Evolutionary conservation across 2,329 filamentous ascomycete species (phyloP).

Genomic region (Scedosporium minutisporum): DNA sequence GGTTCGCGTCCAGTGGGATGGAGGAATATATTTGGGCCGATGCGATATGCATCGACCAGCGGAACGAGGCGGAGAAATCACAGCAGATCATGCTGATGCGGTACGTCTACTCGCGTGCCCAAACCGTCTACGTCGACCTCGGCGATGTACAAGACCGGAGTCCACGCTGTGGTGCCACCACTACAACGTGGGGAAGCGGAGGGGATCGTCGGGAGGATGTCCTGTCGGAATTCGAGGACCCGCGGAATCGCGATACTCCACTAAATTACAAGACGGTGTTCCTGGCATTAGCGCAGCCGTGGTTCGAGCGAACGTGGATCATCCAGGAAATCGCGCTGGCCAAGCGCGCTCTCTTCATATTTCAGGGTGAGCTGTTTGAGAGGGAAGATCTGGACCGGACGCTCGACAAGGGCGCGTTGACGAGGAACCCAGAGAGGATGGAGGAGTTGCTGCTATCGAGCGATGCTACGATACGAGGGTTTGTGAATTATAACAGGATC

Average conservation of each 20-base stretch:
- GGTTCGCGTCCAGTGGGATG: conserved; percentile 6
- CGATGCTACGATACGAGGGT: neutral
- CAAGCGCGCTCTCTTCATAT: neutral
- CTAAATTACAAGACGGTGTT: neutral
- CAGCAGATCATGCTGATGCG: conserved; percentile 17
- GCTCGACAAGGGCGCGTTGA: neutral
- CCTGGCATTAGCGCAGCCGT: conserved; percentile 5
- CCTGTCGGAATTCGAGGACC: neutral
- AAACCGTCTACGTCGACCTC: neutral
- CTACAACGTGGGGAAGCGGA: neutral
- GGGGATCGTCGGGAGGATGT: neutral
- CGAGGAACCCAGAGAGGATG: neutral
- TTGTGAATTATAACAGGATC: conserved; percentile 7
- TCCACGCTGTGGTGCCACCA: neutral
- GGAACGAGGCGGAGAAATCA: conserved; percentile 14
- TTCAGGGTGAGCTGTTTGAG: conserved; percentile 5
- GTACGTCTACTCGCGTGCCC: conserved; percentile 13
- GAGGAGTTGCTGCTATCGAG: neutral
- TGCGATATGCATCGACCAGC: conserved; percentile 15
- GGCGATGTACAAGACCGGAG: neutral
- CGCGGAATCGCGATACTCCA: neutral
- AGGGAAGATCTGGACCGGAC: neutral
- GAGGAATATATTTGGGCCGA: conserved; percentile 14
- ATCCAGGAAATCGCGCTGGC: conserved; percentile 13
- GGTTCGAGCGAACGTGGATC: conserved; percentile 13